Base-by-base conservation (phyloP, 2,329 filamentous ascomycete species). In the Colletotrichum sp. region DNA sequence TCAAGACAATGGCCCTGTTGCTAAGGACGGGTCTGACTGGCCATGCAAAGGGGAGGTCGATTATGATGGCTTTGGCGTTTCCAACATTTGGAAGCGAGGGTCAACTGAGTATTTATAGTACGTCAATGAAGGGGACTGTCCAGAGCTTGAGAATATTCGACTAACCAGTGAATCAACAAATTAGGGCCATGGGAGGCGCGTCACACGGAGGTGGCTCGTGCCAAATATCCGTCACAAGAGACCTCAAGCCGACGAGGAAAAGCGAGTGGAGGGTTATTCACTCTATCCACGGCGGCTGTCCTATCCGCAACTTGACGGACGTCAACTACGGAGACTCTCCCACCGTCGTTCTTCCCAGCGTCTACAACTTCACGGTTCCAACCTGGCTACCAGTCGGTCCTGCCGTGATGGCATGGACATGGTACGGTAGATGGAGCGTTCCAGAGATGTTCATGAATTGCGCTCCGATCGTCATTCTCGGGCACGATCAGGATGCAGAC, bases 361-460 rank as follows among this genome's bases (percentile, higher is more conserved):
- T 32, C 6, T 61, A 61, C 16, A 61, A 61, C 18, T 61, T 61
- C 58, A 61, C 58, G 5, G 30, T 61, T 30, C 58, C 58, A 1
- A 32, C 10, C 26, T 61, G 65, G 21, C 18, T 70, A 9, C 58
- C 68, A 8, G 21, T 70, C 6, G 68, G 68, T 13, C 58, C 68
- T 9, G 58, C 68, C 26, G 58, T 70, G 7, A 70, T 70, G 68
- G 68, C 68, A 3, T 70, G 68, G 68, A 65, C 58, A 0, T 70
- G 68, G 68, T 70, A 70, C 36, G 58, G 58, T 13, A 21, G 68
- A 24, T 70, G 68, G 68, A 64, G 68, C 13, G 38, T 43, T 8
- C 58, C 68, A 1, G 58, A 70, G n/a, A 26, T 70, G 28, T 70
- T 70, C 8, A 70, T 65, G 68, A 70, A 70, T 24, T 70, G 68